Percentiles rank a stretch among this genome's conserved stretches.
Evolutionary conservation across 2,329 filamentous ascomycete species (phyloP).

Genomic region (Ampelomyces quisqualis): DNA sequence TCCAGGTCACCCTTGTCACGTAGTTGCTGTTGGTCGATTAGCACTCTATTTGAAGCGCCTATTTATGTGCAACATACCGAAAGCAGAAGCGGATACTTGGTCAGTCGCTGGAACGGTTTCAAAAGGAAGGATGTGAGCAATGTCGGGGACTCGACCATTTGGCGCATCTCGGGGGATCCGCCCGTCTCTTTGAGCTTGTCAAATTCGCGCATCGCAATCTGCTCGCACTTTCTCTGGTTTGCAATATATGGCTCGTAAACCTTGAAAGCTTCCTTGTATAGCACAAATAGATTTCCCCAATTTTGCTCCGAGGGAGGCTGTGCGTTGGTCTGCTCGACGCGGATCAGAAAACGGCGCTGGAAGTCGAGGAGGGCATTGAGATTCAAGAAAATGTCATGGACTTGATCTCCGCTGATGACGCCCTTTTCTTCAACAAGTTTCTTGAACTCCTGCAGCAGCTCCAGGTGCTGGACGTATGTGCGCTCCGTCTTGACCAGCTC

Average conservation of each 20-base stretch:
- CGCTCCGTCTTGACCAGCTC: slow-evolving; percentile 94
- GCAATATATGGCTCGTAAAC: slow-evolving; percentile 98
- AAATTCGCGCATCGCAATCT: slow-evolving; percentile 80
- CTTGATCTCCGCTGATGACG: slow-evolving; percentile 81
- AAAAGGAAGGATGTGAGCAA: slow-evolving; percentile 88
- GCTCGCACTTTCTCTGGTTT: slow-evolving; percentile 88
- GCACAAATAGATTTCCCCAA: slow-evolving; percentile 90
- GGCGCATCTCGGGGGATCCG: slow-evolving; percentile 60
- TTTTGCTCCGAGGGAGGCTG: slow-evolving; percentile 74
- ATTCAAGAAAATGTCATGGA: slow-evolving; percentile 95
- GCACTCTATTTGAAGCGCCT: neutral
- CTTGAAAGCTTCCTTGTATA: slow-evolving; percentile 82
- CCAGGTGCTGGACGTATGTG: slow-evolving; percentile 96
- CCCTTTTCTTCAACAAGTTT: slow-evolving; percentile 85
- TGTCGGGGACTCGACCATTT: slow-evolving; percentile 83
- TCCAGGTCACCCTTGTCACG: slow-evolving; percentile 78
- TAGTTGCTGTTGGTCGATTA: slow-evolving; percentile 62
- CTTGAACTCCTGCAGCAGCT: slow-evolving; percentile 90
- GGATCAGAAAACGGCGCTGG: slow-evolving; percentile 90
- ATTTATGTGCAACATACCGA: slow-evolving; percentile 58
- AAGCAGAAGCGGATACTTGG: slow-evolving; percentile 89
- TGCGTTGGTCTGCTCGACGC: slow-evolving; percentile 92
- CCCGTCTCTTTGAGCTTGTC: slow-evolving; percentile 78
- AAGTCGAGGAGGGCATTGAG: slow-evolving; percentile 94
- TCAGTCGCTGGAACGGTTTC: slow-evolving; percentile 93